Percentiles rank a stretch among this genome's conserved stretches.
phyloP scores from a whole-genome alignment of 805 yeast genomes.

The Lipomyces chichibuensis region DNA sequence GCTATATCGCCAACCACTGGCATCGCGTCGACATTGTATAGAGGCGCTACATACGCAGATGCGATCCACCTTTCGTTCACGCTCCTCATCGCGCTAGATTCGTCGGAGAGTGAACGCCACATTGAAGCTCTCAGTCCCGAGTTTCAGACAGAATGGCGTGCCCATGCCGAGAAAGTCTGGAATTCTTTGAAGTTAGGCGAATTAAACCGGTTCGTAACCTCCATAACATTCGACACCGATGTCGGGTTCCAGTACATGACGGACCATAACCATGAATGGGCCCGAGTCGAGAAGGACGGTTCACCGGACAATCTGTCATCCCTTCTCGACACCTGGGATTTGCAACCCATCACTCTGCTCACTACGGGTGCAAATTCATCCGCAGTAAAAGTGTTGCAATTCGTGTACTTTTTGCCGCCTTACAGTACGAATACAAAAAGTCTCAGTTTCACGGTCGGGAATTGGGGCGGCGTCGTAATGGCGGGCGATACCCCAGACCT shows the following conservation, averaged over 20 bases:
- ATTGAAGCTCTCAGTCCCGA: neutral
- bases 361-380: neutral
- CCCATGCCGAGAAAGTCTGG: slow-evolving; percentile 6
- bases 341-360: slow-evolving; percentile 16
- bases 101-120: neutral
- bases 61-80: slow-evolving; percentile 31
- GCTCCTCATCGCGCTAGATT: slow-evolving; percentile 17
- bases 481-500: slow-evolving; percentile 36
- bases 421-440: neutral
- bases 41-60: slow-evolving; percentile 20
- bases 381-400: slow-evolving; percentile 18
- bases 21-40: slow-evolving; percentile 5
- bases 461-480: slow-evolving; percentile 82
- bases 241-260: slow-evolving; percentile 21
- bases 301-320: slow-evolving; percentile 9
- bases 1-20: neutral
- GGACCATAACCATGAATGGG: slow-evolving; percentile 5
- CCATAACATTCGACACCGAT: slow-evolving; percentile 26
- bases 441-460: slow-evolving; percentile 58
- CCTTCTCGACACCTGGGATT: slow-evolving; percentile 25
- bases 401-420: slow-evolving; percentile 24
- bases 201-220: slow-evolving; percentile 6
- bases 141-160: slow-evolving; percentile 10
- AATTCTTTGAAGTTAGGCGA: slow-evolving; percentile 9
- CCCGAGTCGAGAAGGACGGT: neutral